Base-by-base conservation (phyloP, 2,329 filamentous ascomycete species). In the Colletotrichum somersetense region DNA sequence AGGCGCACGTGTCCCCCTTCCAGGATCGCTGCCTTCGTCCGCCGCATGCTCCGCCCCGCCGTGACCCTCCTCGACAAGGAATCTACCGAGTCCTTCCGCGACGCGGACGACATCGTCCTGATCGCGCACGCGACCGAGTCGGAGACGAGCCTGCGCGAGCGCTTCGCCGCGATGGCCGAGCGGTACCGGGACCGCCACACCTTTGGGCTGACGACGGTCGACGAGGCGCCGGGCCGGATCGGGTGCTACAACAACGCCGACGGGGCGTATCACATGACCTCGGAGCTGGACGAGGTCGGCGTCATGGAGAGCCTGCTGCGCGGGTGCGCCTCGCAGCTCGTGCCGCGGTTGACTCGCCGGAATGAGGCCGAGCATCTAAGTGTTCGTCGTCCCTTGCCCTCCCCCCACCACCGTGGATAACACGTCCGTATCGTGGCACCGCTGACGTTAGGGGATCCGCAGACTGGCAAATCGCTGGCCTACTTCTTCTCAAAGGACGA, bases 331-430 rank as follows among this genome's bases (percentile, higher is more conserved):
- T 74, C 76, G 5, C 82, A 83, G 0, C 64, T 85, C 23, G 83
- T 88, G 10, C 82, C 81, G 0, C 82, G 85, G 66, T 78, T 87
- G 64, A 85, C 83, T 1, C 78, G 85, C 38, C 78, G 82, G 26
- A 87, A 82, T 52, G 85, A 88, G 74, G 72, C 83, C 69, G 79
- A 81, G 33, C 82, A 55, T 46, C 23, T 48, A 18, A 56, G 30
- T 3, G 65, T 73, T 12, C n/a, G 52, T 40, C 14, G 12, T 8
- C 42, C 40, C 16, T 20, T 46, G 4, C 4, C 20, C 44, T 11
- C 18, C 4, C 18, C 20, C 7, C 18, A 2, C 55, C 6, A 14
- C 44, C n/a, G 1, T n/a, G n/a, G 10, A 48, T 5, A 48, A n/a
- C 10, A 12, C 46, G 11, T 35, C 12, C 10, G 7, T 40, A 5